Percentiles rank a stretch among this genome's conserved stretches.
These are phyloP conservation scores for Saccharomyces pastorianus DNA, from an alignment of 1,139 yeast species.

Conservation along the genomic window DNA sequence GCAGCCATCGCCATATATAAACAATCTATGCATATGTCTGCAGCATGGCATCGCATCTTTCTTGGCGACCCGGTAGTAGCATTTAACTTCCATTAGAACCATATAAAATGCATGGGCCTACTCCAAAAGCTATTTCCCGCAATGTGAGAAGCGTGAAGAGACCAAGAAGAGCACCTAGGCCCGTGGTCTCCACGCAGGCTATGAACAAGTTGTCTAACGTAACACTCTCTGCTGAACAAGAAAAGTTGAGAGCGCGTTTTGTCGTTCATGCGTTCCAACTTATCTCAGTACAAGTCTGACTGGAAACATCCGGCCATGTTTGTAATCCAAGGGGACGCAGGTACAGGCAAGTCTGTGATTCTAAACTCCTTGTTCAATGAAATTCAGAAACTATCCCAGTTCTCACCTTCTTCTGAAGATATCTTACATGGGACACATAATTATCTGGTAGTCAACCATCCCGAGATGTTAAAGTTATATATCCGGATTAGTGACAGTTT, in stretches of 20 bases:
- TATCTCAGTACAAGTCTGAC: slow-evolving; percentile 13
- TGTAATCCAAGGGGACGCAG: slow-evolving; percentile 44
- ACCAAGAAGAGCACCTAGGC: slow-evolving; percentile 5
- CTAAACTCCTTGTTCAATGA: slow-evolving; percentile 71
- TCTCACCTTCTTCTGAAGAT: slow-evolving; percentile 10
- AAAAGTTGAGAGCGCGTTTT: slow-evolving; percentile 26
- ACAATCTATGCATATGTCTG: neutral
- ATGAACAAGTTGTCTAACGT: slow-evolving; percentile 32
- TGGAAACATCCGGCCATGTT: slow-evolving; percentile 29
- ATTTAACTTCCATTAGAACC: too few species aligned
- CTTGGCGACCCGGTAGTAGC: too few species aligned
- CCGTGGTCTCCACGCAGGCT: slow-evolving; percentile 15
- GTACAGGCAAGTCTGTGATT: slow-evolving; percentile 55
- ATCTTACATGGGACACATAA: slow-evolving; percentile 28
- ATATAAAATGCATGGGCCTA: slow-evolving; percentile 7
- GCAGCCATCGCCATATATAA: neutral
- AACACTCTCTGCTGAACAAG: slow-evolving; percentile 33
- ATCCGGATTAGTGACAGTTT: slow-evolving; percentile 33
- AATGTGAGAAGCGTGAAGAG: slow-evolving; percentile 5
- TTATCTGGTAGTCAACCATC: slow-evolving; percentile 37
- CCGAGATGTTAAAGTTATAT: slow-evolving; percentile 38
- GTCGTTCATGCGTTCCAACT: slow-evolving; percentile 23
- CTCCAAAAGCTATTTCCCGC: neutral
- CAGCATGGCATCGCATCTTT: neutral
- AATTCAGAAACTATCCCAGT: slow-evolving; percentile 28